Percentiles rank a stretch among this genome's conserved stretches.
Evolutionary conservation across 352 stramenopile genomes (phyloP).

Genomic region (Pythium aristosporum): DNA sequence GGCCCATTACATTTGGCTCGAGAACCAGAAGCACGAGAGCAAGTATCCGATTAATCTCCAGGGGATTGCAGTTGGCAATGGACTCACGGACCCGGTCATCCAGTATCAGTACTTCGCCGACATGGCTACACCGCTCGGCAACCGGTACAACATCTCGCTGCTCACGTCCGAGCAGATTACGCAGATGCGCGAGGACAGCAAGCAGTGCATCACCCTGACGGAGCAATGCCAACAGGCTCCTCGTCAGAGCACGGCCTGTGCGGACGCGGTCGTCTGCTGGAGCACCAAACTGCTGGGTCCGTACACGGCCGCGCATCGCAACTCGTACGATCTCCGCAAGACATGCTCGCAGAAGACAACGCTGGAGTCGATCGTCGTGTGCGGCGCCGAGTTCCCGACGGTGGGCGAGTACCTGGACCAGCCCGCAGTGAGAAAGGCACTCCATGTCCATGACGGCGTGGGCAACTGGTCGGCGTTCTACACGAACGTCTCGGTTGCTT

Average conservation of each 20-base stretch:
- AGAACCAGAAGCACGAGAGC: slow-evolving; percentile 23
- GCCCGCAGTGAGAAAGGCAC: slow-evolving; percentile 45
- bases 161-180: slow-evolving; percentile 33
- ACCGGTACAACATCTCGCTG: slow-evolving; percentile 59
- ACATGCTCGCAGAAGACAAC: slow-evolving; percentile 19
- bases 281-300: slow-evolving; percentile 28
- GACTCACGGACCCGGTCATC: slow-evolving; percentile 45
- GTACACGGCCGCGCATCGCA: slow-evolving; percentile 35
- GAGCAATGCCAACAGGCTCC: slow-evolving; percentile 35
- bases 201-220: slow-evolving; percentile 30
- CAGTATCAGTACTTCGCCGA: slow-evolving; percentile 39
- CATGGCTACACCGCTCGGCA: slow-evolving; percentile 38
- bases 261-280: slow-evolving; percentile 33
- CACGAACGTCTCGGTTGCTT: slow-evolving; percentile 80
- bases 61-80: slow-evolving; percentile 74
- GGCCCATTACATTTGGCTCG: slow-evolving; percentile 43
- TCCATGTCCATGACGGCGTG: slow-evolving; percentile 57
- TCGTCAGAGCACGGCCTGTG: slow-evolving; percentile 30
- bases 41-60: slow-evolving; percentile 47
- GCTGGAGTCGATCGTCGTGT: slow-evolving; percentile 11
- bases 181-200: slow-evolving; percentile 38
- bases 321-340: slow-evolving; percentile 59
- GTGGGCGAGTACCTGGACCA: slow-evolving; percentile 33
- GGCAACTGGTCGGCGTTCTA: slow-evolving; percentile 67
- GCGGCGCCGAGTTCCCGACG: slow-evolving; percentile 37